A percentile compares a stretch with the other conserved stretches of the same genome.
Conservation (phyloP, 2,329 filamentous ascomycete species). For the Aspergillus japonicus region DNA sequence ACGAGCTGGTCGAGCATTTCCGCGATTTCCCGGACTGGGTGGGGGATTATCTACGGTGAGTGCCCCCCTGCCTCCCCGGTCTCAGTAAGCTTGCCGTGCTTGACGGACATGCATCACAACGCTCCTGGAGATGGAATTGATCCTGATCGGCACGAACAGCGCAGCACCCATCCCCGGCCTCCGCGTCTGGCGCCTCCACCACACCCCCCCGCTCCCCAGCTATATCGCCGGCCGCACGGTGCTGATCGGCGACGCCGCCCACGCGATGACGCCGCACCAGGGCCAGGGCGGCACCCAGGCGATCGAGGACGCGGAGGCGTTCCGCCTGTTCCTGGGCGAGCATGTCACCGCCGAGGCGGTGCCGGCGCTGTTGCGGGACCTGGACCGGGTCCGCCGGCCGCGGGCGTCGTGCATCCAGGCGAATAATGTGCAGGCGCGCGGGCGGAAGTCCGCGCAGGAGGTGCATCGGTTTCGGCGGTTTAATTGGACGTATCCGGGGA, state of each 20-base stretch:
- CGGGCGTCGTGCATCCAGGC: slow-evolving; percentile 10
- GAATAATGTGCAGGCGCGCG: background rate
- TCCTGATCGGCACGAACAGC: background rate
- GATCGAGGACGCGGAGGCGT: slow-evolving; percentile 15
- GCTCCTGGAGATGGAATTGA: background rate
- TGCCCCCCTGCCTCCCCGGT: background rate
- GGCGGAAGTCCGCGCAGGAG: background rate
- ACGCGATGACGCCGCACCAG: slow-evolving; percentile 26
- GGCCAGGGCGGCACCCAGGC: slow-evolving; percentile 16
- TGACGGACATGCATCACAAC: too few species aligned
- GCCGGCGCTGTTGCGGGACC: slow-evolving; percentile 3
- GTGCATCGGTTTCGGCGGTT: background rate
- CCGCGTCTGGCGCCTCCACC: slow-evolving; percentile 13
- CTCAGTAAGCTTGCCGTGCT: too few species aligned
- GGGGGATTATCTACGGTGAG: background rate
- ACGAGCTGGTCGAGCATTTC: background rate
- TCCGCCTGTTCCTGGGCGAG: slow-evolving; percentile 4
- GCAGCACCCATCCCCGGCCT: slow-evolving; percentile 5
- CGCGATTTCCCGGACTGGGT: background rate
- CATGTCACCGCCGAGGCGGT: background rate
- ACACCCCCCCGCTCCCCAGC: slow-evolving; percentile 12
- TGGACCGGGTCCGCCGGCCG: slow-evolving; percentile 8
- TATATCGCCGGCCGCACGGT: slow-evolving; percentile 21
- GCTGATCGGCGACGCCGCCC: slow-evolving; percentile 24
- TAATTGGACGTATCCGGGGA: slow-evolving; percentile 11